Base-by-base conservation (phyloP, 2,329 filamentous ascomycete genomes). In the Thielaviopsis ethacetica region DNA sequence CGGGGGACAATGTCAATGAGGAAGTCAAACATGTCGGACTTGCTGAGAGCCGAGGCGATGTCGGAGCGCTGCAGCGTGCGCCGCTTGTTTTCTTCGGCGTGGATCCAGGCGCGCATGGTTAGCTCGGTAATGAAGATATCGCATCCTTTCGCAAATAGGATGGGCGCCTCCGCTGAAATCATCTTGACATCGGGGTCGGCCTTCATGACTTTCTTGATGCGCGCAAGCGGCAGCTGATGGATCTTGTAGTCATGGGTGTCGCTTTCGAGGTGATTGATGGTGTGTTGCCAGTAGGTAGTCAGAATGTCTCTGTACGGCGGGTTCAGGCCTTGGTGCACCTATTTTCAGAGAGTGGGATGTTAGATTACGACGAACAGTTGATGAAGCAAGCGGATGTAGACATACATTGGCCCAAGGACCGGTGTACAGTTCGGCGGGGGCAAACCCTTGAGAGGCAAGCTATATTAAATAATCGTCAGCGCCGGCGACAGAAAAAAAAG, bases 161-260 rank as follows among this genome's bases (percentile, higher is more conserved):
- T 98, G 1, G 93, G 93, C 1, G 93, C 93, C 73, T 98, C 93
- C 9, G 93, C 93, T 3, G 91, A 97, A 63, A 98, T 98, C 93
- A 98, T 98, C 76, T 98, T 98, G 54, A 98, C 93, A 67, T 98
- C 93, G 0, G 93, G 93, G 65, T 98, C 93, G 0, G 93, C 93
- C 74, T 98, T 98, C 93, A 98, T 98, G 64, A 98, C 93, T 72
- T 98, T 98, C 78, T 98, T 98, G 75, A 98, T 98, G 58, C 93
- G 86, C n/a, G 93, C 93, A 49, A 98, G 79, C 1, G 93, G 93
- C 47, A 98, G 79, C 71, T 97, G 93, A 71, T 98, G 93, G 59
- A 97, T 81, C 73, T 98, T 98, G 79, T 97, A 98, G 72, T 98
- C 93, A 71, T 98, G 93, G 54, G 86, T 89, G 67, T 97, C 93